Evolutionary conservation across 1,284 basidiomycete genomes (phyloP), one percentile per base, ranked within the genome.

Genomic region (Neonothopanus nambi): DNA sequence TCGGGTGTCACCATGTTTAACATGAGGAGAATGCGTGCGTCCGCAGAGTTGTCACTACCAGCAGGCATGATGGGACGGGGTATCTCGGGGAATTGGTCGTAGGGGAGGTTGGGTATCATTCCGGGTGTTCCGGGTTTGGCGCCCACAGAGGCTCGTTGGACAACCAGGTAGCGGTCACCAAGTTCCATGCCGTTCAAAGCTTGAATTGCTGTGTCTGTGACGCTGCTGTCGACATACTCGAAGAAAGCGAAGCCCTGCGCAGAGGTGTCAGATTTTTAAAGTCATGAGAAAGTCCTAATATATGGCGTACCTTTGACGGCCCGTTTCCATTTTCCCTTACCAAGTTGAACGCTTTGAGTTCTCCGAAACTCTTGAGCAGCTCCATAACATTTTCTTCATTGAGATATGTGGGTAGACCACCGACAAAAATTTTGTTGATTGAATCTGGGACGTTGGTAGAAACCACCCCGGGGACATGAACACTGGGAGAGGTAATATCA

Each of bases 351-450:
- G 93, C 93, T 67, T 93, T 93, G 51, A 99, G 80, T 62, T 99
- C 96, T 57, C 97, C 97, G 67, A 99, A 99, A 65, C 89, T 92
- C 78, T 95, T 97, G 57, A 99, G 79, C 36, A 99, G 71, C 70
- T 99, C 97, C 84, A 95, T 93, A 52, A 99, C 95, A 73, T 99
- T 95, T 63, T 98, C 96, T 70, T 98, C 95, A 61, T 91, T 93
- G 36, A 99, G 82, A 70, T 98, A 98, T 17, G 91, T 84, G 15
- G 97, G 97, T 50, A 99, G 76, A 53, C 95, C 96, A 48, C 97
- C 97, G 57, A 99, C 90, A 64, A 98, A 99, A 57, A 99, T 83
- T 78, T 99, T 99, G 82, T 98, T 95, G 67, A 92, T 90, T 36
- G 94, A 94, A 70, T 99, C 97, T 18, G 95, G 94, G 13, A 98